These are phyloP conservation scores for Neopestalotiopsis sp. DNA, from an alignment of 2,329 filamentous ascomycete genomes.

Conservation along the genomic window DNA sequence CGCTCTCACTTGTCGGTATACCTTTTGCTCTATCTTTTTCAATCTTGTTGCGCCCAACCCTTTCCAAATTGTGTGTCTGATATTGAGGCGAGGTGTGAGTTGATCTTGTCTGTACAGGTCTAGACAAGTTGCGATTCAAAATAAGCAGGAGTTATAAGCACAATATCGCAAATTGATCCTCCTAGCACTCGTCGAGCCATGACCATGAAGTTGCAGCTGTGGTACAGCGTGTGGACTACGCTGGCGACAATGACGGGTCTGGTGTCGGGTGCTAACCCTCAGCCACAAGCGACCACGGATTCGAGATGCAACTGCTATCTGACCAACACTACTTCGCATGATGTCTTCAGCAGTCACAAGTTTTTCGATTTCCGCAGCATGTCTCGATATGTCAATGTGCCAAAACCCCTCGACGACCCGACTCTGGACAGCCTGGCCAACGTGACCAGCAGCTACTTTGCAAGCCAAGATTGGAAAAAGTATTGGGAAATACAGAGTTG, in stretches of 20 bases:
- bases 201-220: neutral
- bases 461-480: conserved; percentile 33
- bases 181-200: neutral
- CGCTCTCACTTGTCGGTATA: too few species aligned
- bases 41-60: too few species aligned
- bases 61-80: too few species aligned
- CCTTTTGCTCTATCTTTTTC: too few species aligned
- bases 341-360: conserved; percentile 50
- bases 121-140: too few species aligned
- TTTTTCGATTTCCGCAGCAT: conserved; percentile 58
- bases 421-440: conserved; percentile 34
- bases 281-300: conserved; percentile 34
- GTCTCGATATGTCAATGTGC: conserved; percentile 41
- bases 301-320: conserved; percentile 53
- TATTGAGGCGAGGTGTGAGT: too few species aligned
- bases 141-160: too few species aligned
- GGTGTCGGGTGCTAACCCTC: conserved; percentile 12
- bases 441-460: conserved; percentile 39
- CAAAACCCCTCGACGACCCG: conserved; percentile 33
- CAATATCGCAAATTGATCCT: neutral
- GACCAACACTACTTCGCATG: conserved; percentile 49
- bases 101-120: too few species aligned
- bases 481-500: conserved; percentile 42
- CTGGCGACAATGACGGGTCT: conserved; percentile 24
- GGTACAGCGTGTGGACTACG: neutral